Evolutionary conservation across 352 stramenopile genomes (phyloP).

Genomic region (Phytopythium boreale): DNA sequence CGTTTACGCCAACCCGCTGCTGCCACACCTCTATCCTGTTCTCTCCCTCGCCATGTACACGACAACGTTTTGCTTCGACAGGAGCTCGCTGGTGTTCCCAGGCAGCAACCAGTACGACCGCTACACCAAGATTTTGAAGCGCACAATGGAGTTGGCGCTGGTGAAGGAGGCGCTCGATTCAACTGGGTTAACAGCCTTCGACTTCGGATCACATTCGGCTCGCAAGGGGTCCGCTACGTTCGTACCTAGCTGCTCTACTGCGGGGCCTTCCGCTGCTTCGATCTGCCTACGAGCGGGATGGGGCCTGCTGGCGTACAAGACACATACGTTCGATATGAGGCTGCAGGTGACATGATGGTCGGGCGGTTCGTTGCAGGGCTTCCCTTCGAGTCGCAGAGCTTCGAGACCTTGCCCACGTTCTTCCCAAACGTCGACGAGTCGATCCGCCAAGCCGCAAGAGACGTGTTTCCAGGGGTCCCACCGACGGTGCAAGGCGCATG

Average conservation of each 20-base stretch:
- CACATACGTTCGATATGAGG: slow-evolving; percentile 22
- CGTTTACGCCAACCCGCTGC: slow-evolving; percentile 24
- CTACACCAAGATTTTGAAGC: slow-evolving; percentile 16
- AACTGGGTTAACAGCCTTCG: background rate
- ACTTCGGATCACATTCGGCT: slow-evolving; percentile 22
- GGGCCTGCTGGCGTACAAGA: slow-evolving; percentile 19
- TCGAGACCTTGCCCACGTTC: slow-evolving; percentile 14
- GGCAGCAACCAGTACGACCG: slow-evolving; percentile 22
- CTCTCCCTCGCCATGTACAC: slow-evolving; percentile 17
- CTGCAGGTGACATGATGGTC: slow-evolving; percentile 16
- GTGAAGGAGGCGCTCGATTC: slow-evolving; percentile 4
- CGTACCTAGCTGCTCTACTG: slow-evolving; percentile 15
- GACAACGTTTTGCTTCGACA: slow-evolving; percentile 2
- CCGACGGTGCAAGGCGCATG: background rate
- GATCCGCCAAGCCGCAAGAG: background rate
- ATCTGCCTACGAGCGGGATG: slow-evolving; percentile 21
- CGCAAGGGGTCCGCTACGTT: slow-evolving; percentile 20
- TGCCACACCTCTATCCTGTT: slow-evolving; percentile 17
- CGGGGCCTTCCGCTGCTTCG: slow-evolving; percentile 14
- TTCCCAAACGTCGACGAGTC: slow-evolving; percentile 9
- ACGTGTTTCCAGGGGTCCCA: background rate
- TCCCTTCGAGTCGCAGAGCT: slow-evolving; percentile 11
- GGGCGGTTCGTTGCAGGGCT: slow-evolving; percentile 20
- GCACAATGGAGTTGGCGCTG: background rate
- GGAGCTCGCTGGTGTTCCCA: slow-evolving; percentile 14